These are phyloP conservation scores for Leccinum boreale DNA, from an alignment of 768 basidiomycete genomes.

Conservation along the genomic window DNA sequence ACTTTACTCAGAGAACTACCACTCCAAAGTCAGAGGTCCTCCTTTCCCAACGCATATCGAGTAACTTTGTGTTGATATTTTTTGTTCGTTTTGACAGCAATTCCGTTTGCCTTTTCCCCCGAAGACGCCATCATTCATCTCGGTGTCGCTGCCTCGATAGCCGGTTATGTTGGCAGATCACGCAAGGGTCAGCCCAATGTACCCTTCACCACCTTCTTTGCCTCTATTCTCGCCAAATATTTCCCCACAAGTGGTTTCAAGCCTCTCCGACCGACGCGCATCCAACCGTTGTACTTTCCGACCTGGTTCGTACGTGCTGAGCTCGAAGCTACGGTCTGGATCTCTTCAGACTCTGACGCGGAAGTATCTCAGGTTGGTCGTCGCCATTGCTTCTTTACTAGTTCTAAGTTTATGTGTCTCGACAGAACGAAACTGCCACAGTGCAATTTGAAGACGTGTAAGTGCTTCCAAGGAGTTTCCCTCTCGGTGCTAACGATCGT, in stretches of 20 bases:
- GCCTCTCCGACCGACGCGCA: conserved; percentile 41
- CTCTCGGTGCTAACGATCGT: conserved; percentile 12
- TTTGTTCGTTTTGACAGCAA: conserved; percentile 33
- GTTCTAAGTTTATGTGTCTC: conserved; percentile 1
- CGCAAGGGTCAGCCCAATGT: conserved; percentile 9
- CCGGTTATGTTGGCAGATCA: conserved; percentile 23
- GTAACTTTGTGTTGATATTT: conserved; percentile 6
- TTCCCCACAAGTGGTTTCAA: conserved; percentile 39
- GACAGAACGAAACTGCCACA: conserved; percentile 32
- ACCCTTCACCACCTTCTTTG: conserved; percentile 20
- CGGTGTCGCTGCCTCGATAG: conserved; percentile 33
- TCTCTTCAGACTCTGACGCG: conserved; percentile 20
- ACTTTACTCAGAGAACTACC: conserved; percentile 27
- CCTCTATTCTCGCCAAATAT: conserved; percentile 35
- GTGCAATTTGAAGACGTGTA: conserved; percentile 46
- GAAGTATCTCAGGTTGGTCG: conserved; percentile 24
- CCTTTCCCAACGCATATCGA: not conserved
- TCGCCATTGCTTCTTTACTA: conserved; percentile 4
- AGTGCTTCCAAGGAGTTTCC: conserved; percentile 24
- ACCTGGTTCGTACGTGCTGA: conserved; percentile 61
- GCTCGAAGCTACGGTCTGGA: conserved; percentile 37
- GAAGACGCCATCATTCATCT: conserved; percentile 43
- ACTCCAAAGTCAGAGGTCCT: conserved; percentile 41
- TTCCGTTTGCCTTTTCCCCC: conserved; percentile 48
- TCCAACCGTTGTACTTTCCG: conserved; percentile 58